Conservation (phyloP, 305 asterid genomes). For the Fraxinus latifolia region DNA sequence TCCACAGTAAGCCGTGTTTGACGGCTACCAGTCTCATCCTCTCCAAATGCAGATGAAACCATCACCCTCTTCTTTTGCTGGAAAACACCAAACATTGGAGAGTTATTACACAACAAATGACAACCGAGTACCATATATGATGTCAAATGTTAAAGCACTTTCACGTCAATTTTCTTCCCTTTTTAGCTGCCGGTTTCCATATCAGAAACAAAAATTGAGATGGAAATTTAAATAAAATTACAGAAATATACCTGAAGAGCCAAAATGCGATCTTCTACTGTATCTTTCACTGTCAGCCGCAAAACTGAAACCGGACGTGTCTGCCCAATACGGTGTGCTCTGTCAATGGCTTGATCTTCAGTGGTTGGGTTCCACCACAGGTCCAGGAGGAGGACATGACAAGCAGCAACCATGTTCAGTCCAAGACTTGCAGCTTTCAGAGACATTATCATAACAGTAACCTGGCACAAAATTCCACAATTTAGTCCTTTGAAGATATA, state of each 20-base stretch:
- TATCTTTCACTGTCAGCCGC: slow-evolving; percentile 87
- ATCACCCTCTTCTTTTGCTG: slow-evolving; percentile 95
- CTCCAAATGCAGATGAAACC: slow-evolving; percentile 98
- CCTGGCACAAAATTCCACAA: slow-evolving; percentile 42
- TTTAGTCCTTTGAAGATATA: slow-evolving; percentile 14
- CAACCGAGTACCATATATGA: background rate
- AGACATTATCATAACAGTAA: slow-evolving; percentile 92
- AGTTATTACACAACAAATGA: background rate
- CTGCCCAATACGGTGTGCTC: slow-evolving; percentile 99
- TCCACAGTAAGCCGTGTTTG: slow-evolving; percentile 85
- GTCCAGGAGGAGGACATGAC: slow-evolving; percentile 86
- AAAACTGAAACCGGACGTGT: slow-evolving; percentile 88
- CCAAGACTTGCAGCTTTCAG: slow-evolving; percentile 98
- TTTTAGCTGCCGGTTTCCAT: background rate
- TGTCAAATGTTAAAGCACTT: background rate
- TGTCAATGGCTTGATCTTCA: slow-evolving; percentile 96
- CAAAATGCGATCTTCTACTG: slow-evolving; percentile 97
- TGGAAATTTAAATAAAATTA: background rate
- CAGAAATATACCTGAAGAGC: slow-evolving; percentile 75
- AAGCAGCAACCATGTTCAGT: slow-evolving; percentile 95
- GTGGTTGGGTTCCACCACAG: slow-evolving; percentile 99
- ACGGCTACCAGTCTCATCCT: slow-evolving; percentile 71
- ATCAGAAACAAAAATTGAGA: background rate
- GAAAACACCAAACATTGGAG: slow-evolving; percentile 17
- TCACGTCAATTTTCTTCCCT: background rate